phyloP scores from a whole-genome alignment of 2,329 filamentous ascomycete genomes.

The Sporothrix mexicana region DNA sequence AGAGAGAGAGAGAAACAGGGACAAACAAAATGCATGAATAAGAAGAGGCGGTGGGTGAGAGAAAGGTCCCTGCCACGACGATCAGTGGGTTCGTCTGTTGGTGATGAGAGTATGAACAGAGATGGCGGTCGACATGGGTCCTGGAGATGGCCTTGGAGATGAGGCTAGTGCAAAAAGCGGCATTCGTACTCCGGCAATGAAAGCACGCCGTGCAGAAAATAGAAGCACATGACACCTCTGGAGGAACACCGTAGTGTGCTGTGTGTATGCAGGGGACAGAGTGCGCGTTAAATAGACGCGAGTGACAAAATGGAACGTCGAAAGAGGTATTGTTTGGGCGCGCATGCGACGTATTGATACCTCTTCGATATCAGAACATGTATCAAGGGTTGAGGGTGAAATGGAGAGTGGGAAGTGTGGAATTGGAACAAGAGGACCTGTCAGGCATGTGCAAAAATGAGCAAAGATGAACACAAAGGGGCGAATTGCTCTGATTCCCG shows the following conservation, averaged over 20 bases:
- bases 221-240: slow-evolving; percentile 16
- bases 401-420: too few relatives aligned
- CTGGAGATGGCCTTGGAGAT: neutral
- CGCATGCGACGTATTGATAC: too few relatives aligned
- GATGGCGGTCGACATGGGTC: neutral
- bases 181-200: neutral
- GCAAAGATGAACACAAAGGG: neutral
- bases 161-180: slow-evolving; percentile 11
- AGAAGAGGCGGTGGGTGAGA: neutral
- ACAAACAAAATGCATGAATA: neutral
- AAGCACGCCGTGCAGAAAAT: neutral
- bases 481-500: neutral
- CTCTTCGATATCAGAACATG: too few relatives aligned
- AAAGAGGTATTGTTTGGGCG: neutral
- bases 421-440: neutral
- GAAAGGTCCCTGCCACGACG: neutral
- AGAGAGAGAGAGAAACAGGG: neutral
- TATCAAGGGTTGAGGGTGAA: neutral
- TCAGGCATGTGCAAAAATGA: too few relatives aligned
- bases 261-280: neutral
- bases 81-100: neutral
- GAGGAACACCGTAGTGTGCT: neutral
- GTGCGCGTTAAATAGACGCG: slow-evolving; percentile 19
- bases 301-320: slow-evolving; percentile 2
- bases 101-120: neutral